phyloP scores from a whole-genome alignment of 2,329 filamentous ascomycete genomes.

The Trichoderma polysporum region DNA sequence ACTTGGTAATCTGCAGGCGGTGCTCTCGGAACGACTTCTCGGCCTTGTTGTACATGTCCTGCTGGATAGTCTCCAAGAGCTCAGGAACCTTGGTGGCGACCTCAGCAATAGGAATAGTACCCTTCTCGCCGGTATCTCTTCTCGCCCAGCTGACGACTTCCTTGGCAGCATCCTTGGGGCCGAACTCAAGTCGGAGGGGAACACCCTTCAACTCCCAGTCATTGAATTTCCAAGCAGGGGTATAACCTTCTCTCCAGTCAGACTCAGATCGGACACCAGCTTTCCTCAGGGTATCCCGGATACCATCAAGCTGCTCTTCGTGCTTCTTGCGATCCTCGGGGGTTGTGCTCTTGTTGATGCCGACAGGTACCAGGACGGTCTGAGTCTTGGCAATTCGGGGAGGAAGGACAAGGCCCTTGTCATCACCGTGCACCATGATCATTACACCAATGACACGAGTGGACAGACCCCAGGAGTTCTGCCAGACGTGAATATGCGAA shows the following conservation, averaged over 20 bases:
- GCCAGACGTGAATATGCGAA: conserved; percentile 84
- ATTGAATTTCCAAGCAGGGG: conserved; percentile 97
- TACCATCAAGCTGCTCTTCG: conserved; percentile 70
- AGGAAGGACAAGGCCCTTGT: conserved; percentile 91
- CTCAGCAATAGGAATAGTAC: conserved; percentile 72
- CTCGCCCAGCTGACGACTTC: conserved; percentile 81
- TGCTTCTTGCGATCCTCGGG: conserved; percentile 77
- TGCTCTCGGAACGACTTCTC: conserved; percentile 76
- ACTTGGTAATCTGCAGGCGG: conserved; percentile 76
- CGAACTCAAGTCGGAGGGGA: conserved; percentile 90
- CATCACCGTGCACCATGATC: conserved; percentile 97
- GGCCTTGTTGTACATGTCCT: conserved; percentile 75
- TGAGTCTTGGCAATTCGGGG: conserved; percentile 87
- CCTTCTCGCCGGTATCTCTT: conserved; percentile 84
- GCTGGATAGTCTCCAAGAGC: conserved; percentile 86
- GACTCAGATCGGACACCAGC: conserved; percentile 75
- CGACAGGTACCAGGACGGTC: conserved; percentile 85
- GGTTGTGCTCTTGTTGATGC: conserved; percentile 83
- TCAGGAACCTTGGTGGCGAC: conserved; percentile 71
- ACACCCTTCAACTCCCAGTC: conserved; percentile 98
- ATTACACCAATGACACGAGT: conserved; percentile 97
- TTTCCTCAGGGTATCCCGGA: conserved; percentile 67
- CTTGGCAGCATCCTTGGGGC: conserved; percentile 88
- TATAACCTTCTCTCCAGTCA: conserved; percentile 87
- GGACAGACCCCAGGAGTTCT: conserved; percentile 98